These are phyloP conservation scores for Acorus gramineus DNA, from an alignment of 106 monocot genomes.

Conservation along the genomic window DNA sequence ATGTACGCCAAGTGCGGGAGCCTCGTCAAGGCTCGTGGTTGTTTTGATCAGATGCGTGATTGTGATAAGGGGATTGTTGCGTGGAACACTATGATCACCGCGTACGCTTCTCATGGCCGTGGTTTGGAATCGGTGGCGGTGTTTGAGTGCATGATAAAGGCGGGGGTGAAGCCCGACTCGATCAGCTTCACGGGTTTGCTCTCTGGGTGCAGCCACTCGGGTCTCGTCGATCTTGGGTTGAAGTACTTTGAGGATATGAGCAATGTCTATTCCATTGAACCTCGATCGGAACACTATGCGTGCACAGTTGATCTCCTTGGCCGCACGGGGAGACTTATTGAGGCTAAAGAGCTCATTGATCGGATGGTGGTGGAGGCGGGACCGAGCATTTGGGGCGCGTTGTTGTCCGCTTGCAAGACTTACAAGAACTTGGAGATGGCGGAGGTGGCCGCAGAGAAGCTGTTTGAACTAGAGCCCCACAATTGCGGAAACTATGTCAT, in stretches of 20 bases:
- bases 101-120: slow-evolving; percentile 27
- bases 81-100: slow-evolving; percentile 41
- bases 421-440: slow-evolving; percentile 38
- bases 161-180: slow-evolving; percentile 30
- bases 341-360: slow-evolving; percentile 35
- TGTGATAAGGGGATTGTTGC: slow-evolving; percentile 13
- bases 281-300: slow-evolving; percentile 44
- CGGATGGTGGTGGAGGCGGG: slow-evolving; percentile 30
- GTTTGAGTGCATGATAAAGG: slow-evolving; percentile 28
- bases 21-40: slow-evolving; percentile 17
- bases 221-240: slow-evolving; percentile 42
- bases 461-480: slow-evolving; percentile 40
- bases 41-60: slow-evolving; percentile 13
- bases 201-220: slow-evolving; percentile 56
- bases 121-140: slow-evolving; percentile 9
- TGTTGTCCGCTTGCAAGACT: slow-evolving; percentile 30
- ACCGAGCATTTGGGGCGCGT: slow-evolving; percentile 51
- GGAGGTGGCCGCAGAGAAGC: slow-evolving; percentile 33
- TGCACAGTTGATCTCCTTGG: slow-evolving; percentile 57
- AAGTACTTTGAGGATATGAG: slow-evolving; percentile 39
- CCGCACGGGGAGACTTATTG: slow-evolving; percentile 33
- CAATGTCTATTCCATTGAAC: slow-evolving; percentile 20
- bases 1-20: slow-evolving; percentile 46
- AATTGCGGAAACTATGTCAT: slow-evolving; percentile 50
- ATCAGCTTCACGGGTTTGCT: slow-evolving; percentile 54